Conservation (phyloP, 2,329 filamentous ascomycete genomes). For the Neonectria faginata region DNA sequence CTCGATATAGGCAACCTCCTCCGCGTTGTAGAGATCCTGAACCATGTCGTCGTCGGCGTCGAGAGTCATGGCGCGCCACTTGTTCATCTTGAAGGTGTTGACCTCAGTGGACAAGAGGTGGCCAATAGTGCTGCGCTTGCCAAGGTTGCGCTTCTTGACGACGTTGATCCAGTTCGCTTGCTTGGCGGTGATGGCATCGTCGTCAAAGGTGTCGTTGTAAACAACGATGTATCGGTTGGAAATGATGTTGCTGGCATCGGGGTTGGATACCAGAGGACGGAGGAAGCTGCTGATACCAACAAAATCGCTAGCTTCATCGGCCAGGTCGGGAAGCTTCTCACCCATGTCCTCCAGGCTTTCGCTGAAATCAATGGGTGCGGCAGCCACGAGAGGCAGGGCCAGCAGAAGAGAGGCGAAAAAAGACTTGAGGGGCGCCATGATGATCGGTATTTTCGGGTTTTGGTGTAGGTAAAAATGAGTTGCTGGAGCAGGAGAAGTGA, state of each 20-base stretch:
- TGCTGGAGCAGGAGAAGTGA: constrained; percentile 39
- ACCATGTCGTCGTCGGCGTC: constrained; percentile 65
- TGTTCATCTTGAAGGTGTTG: constrained; percentile 59
- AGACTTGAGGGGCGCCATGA: constrained; percentile 45
- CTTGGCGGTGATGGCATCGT: constrained; percentile 62
- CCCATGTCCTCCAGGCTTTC: constrained; percentile 34
- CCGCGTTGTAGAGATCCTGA: constrained; percentile 59
- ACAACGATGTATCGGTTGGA: constrained; percentile 73
- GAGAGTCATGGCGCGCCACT: constrained; percentile 65
- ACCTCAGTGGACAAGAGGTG: constrained; percentile 61
- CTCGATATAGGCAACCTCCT: constrained; percentile 66
- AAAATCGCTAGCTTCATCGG: constrained; percentile 22
- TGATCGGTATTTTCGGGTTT: constrained; percentile 33
- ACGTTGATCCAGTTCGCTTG: constrained; percentile 60
- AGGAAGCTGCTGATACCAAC: constrained; percentile 48
- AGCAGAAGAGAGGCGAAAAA: constrained; percentile 43
- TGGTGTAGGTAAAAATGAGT: constrained; percentile 27
- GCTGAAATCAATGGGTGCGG: constrained; percentile 40
- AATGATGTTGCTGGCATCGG: constrained; percentile 60
- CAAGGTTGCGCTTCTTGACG: constrained; percentile 68
- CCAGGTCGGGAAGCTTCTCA: constrained; percentile 28
- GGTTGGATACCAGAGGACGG: constrained; percentile 60
- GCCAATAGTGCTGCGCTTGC: constrained; percentile 62
- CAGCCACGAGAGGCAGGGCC: constrained; percentile 44
- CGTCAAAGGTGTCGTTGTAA: constrained; percentile 66